Evolutionary conservation across 345 rosid species (phyloP), one percentile per base, ranked within the genome.

Genomic region (Jatropha curcas): DNA sequence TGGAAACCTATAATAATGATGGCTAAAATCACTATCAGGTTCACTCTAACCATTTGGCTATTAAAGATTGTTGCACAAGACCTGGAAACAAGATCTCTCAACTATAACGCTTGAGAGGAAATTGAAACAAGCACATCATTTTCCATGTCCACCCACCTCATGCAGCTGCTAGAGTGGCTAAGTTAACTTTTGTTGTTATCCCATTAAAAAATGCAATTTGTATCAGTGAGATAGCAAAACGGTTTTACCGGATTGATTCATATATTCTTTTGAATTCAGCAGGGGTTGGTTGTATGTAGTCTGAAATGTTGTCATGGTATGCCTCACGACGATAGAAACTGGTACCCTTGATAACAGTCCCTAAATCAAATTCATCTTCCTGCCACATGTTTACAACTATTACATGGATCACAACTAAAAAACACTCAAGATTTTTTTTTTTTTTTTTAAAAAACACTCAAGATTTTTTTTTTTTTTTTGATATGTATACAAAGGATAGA

Each of bases 301-400:
- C 91, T 9, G 78, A 68, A 53, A 83, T 73, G 53, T 76, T 57
- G 74, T 87, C 80, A 8, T 64, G 72, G 79, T 13, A 48, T 68
- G 77, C 81, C 67, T 86, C 88, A 62, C 81, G 86, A 60, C 92
- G 92, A 73, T 87, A 90, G 72, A 82, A 87, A 71, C 78, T 62
- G 60, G 76, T 61, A 46, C 82, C 76, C 83, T 84, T 87, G 72
- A 88, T 67, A 56, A 71, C 71, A 10, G 76, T 82, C 19, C 69
- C 77, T 61, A 88, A 71, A 82, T 87, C 86, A 46, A 88, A 30
- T 27, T 58, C 71, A 43, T 73, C 86, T 74, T 88, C 95, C 93
- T 92, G 84, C 70, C 69, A 67, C 45, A 65, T n/a, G 41, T 22
- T 31, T 28, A 34, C 22, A 25, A 50, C 35, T 48, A 19, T n/a